These are phyloP conservation scores for Epipyxis sp. DNA, from an alignment of 108 stramenopile genomes.

Conservation along the genomic window DNA sequence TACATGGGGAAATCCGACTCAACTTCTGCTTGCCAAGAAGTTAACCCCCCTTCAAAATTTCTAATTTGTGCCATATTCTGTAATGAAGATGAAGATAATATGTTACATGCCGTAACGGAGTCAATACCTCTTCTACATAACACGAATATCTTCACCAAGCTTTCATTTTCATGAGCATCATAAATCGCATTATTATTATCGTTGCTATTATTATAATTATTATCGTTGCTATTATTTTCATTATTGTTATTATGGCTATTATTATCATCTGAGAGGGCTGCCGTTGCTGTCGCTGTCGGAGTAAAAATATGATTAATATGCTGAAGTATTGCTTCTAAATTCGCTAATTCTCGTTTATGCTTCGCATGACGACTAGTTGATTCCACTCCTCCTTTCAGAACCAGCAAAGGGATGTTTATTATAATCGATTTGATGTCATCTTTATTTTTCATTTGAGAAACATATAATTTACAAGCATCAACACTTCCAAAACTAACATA, in stretches of 20 bases:
- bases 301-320: neutral
- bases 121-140: slow-evolving; percentile 27
- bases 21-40: slow-evolving; percentile 10
- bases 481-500: too few relatives aligned
- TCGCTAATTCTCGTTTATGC: too few relatives aligned
- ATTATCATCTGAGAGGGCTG: neutral
- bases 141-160: slow-evolving; percentile 6
- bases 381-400: too few relatives aligned
- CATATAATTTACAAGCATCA: too few relatives aligned
- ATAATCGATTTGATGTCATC: too few relatives aligned
- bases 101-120: neutral
- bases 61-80: neutral
- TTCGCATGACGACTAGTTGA: too few relatives aligned
- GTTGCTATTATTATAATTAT: neutral
- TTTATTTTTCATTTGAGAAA: too few relatives aligned
- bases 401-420: too few relatives aligned
- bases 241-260: neutral
- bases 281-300: neutral
- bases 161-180: neutral
- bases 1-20: slow-evolving; percentile 11
- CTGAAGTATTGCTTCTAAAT: slow-evolving; percentile 10
- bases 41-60: slow-evolving; percentile 13
- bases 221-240: neutral
- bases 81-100: neutral
- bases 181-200: neutral